Conservation (phyloP, 306 rosid species). For the Vicia sativa region DNA sequence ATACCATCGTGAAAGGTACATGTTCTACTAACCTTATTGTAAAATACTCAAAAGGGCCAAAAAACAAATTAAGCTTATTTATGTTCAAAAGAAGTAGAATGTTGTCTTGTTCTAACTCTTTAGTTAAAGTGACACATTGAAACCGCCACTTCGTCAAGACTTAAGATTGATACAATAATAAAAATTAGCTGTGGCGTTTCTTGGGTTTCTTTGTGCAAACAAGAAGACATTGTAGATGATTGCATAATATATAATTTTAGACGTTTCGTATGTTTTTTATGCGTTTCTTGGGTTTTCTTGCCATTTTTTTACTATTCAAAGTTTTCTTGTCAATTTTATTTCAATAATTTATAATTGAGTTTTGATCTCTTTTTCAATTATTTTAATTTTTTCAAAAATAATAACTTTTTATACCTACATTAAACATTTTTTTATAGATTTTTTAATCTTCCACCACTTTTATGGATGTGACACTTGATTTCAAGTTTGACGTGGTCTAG, state of each 20-base stretch:
- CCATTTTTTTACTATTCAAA: too few relatives aligned
- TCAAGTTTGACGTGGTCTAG: too few relatives aligned
- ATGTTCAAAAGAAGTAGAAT: conserved; percentile 14
- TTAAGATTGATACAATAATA: conserved; percentile 22
- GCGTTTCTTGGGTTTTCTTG: too few relatives aligned
- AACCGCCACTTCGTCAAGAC: conserved; percentile 29
- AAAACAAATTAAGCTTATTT: neutral
- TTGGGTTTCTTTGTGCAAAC: conserved; percentile 5
- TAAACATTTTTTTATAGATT: too few relatives aligned
- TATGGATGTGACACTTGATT: too few relatives aligned
- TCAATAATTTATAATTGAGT: too few relatives aligned
- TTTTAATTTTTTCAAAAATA: too few relatives aligned
- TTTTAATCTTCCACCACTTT: too few relatives aligned
- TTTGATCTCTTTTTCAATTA: too few relatives aligned
- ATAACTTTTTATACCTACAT: too few relatives aligned
- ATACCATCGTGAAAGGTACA: conserved; percentile 15
- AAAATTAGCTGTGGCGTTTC: neutral
- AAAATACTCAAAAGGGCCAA: conserved; percentile 25
- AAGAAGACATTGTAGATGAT: conserved; percentile 24
- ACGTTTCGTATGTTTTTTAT: too few relatives aligned
- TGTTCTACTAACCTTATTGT: neutral
- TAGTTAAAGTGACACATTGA: conserved; percentile 10
- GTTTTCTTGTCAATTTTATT: too few relatives aligned
- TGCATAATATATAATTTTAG: conserved; percentile 27
- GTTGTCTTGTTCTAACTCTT: conserved; percentile 22